These are phyloP conservation scores for Arachis monticola DNA, from an alignment of 331 rosid genomes.

Conservation along the genomic window DNA sequence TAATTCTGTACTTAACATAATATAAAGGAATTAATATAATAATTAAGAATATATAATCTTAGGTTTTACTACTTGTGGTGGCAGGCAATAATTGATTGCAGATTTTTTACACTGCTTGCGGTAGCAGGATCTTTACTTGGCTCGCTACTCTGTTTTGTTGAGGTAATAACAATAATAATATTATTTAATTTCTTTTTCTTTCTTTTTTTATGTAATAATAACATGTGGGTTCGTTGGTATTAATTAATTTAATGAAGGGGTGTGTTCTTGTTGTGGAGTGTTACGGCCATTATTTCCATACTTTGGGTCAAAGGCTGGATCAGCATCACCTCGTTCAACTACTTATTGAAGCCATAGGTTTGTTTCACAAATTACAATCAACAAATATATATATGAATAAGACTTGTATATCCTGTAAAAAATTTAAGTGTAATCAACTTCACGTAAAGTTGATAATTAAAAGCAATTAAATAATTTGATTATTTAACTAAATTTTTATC, in stretches of 20 bases:
- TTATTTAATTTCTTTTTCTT: background rate
- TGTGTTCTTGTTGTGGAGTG: slow-evolving; percentile 60
- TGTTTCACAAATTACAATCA: background rate
- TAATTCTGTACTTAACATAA: slow-evolving; percentile 10
- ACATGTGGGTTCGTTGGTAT: background rate
- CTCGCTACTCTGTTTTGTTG: slow-evolving; percentile 73
- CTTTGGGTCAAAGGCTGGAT: slow-evolving; percentile 57
- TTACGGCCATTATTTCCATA: slow-evolving; percentile 59
- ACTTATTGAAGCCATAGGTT: slow-evolving; percentile 88
- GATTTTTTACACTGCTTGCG: slow-evolving; percentile 78
- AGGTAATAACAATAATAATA: slow-evolving; percentile 47
- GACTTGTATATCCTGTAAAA: background rate
- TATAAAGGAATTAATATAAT: no score
- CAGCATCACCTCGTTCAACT: slow-evolving; percentile 64
- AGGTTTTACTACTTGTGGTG: background rate
- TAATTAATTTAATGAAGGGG: slow-evolving; percentile 59
- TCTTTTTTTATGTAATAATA: background rate
- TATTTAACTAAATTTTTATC: no score
- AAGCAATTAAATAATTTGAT: no score
- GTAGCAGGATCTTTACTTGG: slow-evolving; percentile 83
- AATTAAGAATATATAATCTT: no score
- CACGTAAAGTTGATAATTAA: no score
- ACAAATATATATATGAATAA: no score
- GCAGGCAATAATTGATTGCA: slow-evolving; percentile 83
- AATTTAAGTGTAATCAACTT: background rate